phyloP scores from a whole-genome alignment of 179 eudicot genomes.

The Camellia oleifera region DNA sequence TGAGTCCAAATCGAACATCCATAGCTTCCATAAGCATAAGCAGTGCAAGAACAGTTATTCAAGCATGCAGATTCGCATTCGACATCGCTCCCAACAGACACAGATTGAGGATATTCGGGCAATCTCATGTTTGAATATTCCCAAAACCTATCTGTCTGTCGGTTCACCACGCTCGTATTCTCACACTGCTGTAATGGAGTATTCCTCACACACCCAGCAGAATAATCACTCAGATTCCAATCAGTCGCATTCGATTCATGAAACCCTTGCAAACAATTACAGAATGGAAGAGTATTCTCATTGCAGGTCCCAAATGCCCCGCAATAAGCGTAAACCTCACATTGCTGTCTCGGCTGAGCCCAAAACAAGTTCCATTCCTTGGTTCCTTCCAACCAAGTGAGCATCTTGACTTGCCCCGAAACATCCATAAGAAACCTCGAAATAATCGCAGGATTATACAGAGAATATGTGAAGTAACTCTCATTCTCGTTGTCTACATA shows the following conservation, averaged over 20 bases:
- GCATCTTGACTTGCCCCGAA: conserved; percentile 62
- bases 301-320: conserved; percentile 63
- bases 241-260: conserved; percentile 25
- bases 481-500: conserved; percentile 52
- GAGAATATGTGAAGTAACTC: conserved; percentile 59
- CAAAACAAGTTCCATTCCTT: conserved; percentile 63
- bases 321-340: conserved; percentile 68
- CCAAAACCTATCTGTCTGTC: conserved; percentile 34
- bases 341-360: conserved; percentile 70
- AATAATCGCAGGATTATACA: conserved; percentile 28
- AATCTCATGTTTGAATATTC: conserved; percentile 23
- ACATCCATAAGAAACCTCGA: conserved; percentile 62
- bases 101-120: conserved; percentile 27
- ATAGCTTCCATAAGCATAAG: conserved; percentile 43
- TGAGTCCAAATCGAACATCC: conserved; percentile 53
- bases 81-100: conserved; percentile 19
- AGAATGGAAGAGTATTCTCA: conserved; percentile 40
- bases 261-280: conserved; percentile 56
- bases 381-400: conserved; percentile 40
- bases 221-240: conserved; percentile 62
- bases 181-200: conserved; percentile 41
- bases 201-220: conserved; percentile 54
- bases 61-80: conserved; percentile 53
- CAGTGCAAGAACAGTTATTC: conserved; percentile 63
- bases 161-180: conserved; percentile 16